phyloP scores from a whole-genome alignment of 169 alveolate genomes.

The Perkinsus chesapeaki region DNA sequence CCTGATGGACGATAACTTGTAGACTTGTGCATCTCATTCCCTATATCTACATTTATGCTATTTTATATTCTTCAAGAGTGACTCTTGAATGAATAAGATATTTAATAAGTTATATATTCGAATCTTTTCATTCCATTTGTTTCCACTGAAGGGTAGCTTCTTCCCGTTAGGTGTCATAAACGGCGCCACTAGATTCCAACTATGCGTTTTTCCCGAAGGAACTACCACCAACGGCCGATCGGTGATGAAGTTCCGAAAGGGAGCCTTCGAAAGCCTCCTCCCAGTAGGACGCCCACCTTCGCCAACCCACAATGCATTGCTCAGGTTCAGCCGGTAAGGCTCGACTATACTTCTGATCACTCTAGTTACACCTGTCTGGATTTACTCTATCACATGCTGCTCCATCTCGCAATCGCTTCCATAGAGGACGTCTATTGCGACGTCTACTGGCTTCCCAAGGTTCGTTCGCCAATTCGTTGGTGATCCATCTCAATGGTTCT shows the following conservation, averaged over 20 bases:
- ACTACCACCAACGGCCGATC: constrained; percentile 59
- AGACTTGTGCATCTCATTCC: no score
- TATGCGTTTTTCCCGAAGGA: constrained; percentile 68
- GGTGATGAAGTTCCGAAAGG: constrained; percentile 53
- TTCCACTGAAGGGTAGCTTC: not conserved
- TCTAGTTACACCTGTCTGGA: not conserved
- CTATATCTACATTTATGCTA: no score
- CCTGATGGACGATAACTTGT: no score
- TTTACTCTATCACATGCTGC: not conserved
- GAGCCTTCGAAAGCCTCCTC: constrained; percentile 52
- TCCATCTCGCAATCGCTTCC: not conserved
- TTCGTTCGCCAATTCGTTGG: no score
- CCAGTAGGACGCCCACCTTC: constrained; percentile 39
- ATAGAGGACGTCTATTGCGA: not conserved
- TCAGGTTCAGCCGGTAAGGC: not conserved
- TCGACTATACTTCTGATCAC: not conserved
- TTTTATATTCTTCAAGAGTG: no score
- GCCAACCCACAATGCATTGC: not conserved
- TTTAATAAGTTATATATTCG: no score
- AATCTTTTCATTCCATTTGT: not conserved
- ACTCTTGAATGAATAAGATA: no score
- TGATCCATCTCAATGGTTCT: no score
- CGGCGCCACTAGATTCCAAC: constrained; percentile 21
- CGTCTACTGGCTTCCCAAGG: not conserved
- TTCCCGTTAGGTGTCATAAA: not conserved